A percentile compares a stretch with the other conserved stretches of the same genome.
These are phyloP conservation scores for Collybia sp. DNA, from an alignment of 768 basidiomycete species.

Conservation along the genomic window DNA sequence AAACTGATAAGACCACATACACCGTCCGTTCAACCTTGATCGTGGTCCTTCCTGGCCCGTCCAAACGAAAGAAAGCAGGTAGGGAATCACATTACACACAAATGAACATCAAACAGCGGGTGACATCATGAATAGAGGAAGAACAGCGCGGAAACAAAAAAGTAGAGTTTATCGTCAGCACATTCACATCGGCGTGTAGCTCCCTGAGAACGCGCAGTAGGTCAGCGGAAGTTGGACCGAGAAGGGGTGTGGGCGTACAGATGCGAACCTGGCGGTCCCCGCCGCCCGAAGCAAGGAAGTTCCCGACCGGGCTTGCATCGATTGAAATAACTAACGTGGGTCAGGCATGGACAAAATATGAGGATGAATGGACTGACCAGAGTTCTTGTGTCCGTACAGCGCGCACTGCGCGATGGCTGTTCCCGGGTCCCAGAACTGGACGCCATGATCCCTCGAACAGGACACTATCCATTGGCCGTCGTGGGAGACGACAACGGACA, in stretches of 20 bases:
- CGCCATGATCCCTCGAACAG: constrained; percentile 90
- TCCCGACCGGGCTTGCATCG: constrained; percentile 41
- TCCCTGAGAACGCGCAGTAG: too few species aligned
- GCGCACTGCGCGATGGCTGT: constrained; percentile 81
- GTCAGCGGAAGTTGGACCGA: not conserved
- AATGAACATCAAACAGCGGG: constrained; percentile 37
- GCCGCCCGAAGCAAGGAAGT: constrained; percentile 46
- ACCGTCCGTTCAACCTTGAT: too few species aligned
- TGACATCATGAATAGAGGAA: constrained; percentile 34
- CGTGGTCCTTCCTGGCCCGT: too few species aligned
- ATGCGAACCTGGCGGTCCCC: constrained; percentile 53
- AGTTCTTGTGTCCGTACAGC: constrained; percentile 73
- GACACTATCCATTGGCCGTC: constrained; percentile 95
- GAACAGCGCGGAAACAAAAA: not conserved
- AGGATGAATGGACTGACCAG: constrained; percentile 30
- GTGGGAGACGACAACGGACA: constrained; percentile 72
- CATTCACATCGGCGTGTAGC: too few species aligned
- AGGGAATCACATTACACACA: too few species aligned
- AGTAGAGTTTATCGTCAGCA: too few species aligned
- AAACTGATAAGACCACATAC: too few species aligned
- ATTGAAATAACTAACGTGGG: constrained; percentile 40
- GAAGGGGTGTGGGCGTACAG: constrained; percentile 29
- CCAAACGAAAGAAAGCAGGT: too few species aligned
- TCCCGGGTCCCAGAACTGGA: constrained; percentile 89
- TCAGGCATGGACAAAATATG: not conserved